These are phyloP conservation scores for Croton laevigatus DNA, from an alignment of 441 rosid genomes.

Conservation along the genomic window DNA sequence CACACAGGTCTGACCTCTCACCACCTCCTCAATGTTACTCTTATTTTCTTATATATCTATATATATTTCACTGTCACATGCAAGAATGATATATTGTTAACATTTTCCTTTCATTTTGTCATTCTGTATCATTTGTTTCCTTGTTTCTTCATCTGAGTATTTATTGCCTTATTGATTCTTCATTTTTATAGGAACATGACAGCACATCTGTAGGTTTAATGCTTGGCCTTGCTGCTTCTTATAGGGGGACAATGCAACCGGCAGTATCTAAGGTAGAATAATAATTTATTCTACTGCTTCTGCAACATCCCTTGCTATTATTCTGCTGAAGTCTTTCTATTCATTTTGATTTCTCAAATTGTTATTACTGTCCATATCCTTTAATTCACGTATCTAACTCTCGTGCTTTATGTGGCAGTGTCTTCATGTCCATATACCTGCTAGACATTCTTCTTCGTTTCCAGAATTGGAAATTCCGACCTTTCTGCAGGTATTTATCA, in stretches of 20 bases:
- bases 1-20: conserved; percentile 52
- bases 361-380: not conserved
- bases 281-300: not conserved
- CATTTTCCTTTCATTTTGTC: not conserved
- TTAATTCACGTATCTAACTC: conserved; percentile 18
- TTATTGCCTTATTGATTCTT: conserved; percentile 18
- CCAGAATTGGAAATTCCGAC: conserved; percentile 93
- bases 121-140: not conserved
- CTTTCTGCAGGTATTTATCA: conserved; percentile 68
- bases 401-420: conserved; percentile 47
- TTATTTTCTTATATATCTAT: not conserved
- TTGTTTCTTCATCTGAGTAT: conserved; percentile 11
- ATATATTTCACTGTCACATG: not conserved
- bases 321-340: conserved; percentile 3
- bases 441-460: conserved; percentile 78
- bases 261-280: conserved; percentile 74
- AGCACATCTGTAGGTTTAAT: conserved; percentile 90
- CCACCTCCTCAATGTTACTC: not conserved
- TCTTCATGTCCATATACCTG: conserved; percentile 86
- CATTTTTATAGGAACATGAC: conserved; percentile 73
- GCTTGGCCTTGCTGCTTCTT: conserved; percentile 98
- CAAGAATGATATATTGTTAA: not conserved
- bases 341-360: conserved; percentile 2
- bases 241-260: conserved; percentile 95
- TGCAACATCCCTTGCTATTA: not conserved